These are phyloP conservation scores for Aspergillus alliaceus DNA, from an alignment of 2,329 filamentous ascomycete genomes.

Conservation along the genomic window DNA sequence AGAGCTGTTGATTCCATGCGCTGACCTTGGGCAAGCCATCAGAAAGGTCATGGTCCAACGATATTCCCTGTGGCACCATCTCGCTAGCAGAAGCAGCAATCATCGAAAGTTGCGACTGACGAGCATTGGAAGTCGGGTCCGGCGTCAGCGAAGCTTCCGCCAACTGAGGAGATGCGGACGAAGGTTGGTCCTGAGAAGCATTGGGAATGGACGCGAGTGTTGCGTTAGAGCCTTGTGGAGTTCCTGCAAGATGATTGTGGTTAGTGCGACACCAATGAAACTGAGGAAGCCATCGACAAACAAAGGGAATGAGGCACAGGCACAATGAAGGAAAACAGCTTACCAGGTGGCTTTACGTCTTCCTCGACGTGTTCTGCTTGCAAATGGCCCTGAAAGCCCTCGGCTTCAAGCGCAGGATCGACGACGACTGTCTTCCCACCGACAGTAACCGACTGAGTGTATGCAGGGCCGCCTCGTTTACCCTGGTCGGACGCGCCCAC, in stretches of 20 bases:
- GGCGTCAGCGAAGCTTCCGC: conserved; percentile 34
- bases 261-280: conserved; percentile 15
- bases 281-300: background rate
- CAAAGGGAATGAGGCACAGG: conserved; percentile 1
- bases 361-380: conserved; percentile 29
- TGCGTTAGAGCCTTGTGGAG: conserved; percentile 30
- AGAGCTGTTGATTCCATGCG: conserved; percentile 37
- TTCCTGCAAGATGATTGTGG: conserved; percentile 19
- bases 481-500: conserved; percentile 58
- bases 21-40: conserved; percentile 33
- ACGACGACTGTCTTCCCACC: conserved; percentile 44
- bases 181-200: conserved; percentile 30
- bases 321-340: conserved; percentile 3
- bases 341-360: conserved; percentile 25
- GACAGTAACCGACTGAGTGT: conserved; percentile 41
- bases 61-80: conserved; percentile 42
- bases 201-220: conserved; percentile 34
- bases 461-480: conserved; percentile 39
- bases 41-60: conserved; percentile 34
- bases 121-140: conserved; percentile 37
- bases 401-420: conserved; percentile 43
- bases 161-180: conserved; percentile 37
- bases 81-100: conserved; percentile 49
- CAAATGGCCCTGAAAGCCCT: conserved; percentile 37
- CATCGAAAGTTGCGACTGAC: conserved; percentile 45